Conservation (phyloP, 1,284 basidiomycete genomes). For the Irpex lacteus region DNA sequence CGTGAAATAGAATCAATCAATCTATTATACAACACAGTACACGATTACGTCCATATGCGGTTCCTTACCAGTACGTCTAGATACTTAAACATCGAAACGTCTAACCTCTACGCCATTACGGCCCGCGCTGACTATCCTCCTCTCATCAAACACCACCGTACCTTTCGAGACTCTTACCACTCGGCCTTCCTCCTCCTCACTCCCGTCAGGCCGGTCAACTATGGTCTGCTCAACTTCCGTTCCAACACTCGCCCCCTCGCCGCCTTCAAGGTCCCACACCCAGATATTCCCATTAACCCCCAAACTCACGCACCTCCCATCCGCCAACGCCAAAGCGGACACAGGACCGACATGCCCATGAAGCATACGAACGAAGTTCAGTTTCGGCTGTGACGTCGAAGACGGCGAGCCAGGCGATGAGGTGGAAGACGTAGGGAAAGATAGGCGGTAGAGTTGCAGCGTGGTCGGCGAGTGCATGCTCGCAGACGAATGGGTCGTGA, state of each 20-base stretch:
- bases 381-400: slow-evolving; percentile 47
- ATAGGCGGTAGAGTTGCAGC: slow-evolving; percentile 71
- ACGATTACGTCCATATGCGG: too few species aligned
- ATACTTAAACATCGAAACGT: slow-evolving; percentile 59
- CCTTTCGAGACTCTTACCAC: slow-evolving; percentile 28
- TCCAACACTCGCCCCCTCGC: slow-evolving; percentile 35
- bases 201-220: slow-evolving; percentile 7
- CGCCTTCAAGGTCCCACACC: slow-evolving; percentile 81
- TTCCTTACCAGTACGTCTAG: background rate
- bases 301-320: slow-evolving; percentile 82
- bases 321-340: slow-evolving; percentile 53
- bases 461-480: slow-evolving; percentile 47
- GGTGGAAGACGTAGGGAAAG: slow-evolving; percentile 47
- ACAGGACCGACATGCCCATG: slow-evolving; percentile 66
- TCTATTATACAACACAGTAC: background rate
- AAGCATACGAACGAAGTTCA: slow-evolving; percentile 69
- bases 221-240: slow-evolving; percentile 44
- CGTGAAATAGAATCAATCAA: too few species aligned
- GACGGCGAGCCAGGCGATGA: slow-evolving; percentile 37
- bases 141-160: slow-evolving; percentile 70
- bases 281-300: slow-evolving; percentile 67
- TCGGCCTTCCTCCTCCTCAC: slow-evolving; percentile 9
- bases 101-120: slow-evolving; percentile 53
- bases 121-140: slow-evolving; percentile 60
- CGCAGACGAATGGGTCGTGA: slow-evolving; percentile 27